Conservation (phyloP, 2,329 filamentous ascomycete species). For the Aspergillus fumigatiaffinis region DNA sequence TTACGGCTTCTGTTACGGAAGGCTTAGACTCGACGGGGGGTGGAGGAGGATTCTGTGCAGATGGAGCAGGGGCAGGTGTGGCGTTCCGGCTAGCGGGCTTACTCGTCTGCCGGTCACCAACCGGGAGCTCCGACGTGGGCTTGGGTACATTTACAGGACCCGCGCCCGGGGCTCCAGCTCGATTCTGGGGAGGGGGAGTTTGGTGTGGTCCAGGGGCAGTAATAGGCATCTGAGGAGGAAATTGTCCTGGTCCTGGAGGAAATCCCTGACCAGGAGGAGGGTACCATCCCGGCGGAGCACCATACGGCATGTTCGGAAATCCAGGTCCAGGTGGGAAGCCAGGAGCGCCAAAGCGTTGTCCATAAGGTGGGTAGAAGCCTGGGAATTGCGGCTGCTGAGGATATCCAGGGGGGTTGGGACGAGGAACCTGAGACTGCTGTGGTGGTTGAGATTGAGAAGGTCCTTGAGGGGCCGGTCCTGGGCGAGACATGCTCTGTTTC, state of each 20-base stretch:
- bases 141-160: conserved; percentile 28
- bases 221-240: conserved; percentile 58
- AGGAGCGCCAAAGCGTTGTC: conserved; percentile 46
- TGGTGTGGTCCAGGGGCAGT: conserved; percentile 51
- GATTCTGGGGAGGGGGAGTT: conserved; percentile 34
- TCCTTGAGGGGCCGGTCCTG: conserved; percentile 36
- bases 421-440: conserved; percentile 41
- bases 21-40: conserved; percentile 39
- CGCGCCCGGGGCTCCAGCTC: conserved; percentile 26
- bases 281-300: conserved; percentile 72
- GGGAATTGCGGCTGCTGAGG: conserved; percentile 42
- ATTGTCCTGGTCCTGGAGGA: conserved; percentile 61
- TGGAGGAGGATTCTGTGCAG: conserved; percentile 30
- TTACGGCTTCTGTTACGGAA: conserved; percentile 34
- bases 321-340: conserved; percentile 57
- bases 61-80: conserved; percentile 28
- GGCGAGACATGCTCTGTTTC: conserved; percentile 41
- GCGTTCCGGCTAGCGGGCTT: conserved; percentile 34
- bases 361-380: conserved; percentile 44
- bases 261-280: conserved; percentile 72
- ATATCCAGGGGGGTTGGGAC: conserved; percentile 36
- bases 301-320: conserved; percentile 73
- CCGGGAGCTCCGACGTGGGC: conserved; percentile 42
- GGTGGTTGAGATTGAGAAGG: conserved; percentile 45
- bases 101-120: conserved; percentile 33